Conservation (phyloP, 2,329 filamentous ascomycete species). For the Fusarium setosum region DNA sequence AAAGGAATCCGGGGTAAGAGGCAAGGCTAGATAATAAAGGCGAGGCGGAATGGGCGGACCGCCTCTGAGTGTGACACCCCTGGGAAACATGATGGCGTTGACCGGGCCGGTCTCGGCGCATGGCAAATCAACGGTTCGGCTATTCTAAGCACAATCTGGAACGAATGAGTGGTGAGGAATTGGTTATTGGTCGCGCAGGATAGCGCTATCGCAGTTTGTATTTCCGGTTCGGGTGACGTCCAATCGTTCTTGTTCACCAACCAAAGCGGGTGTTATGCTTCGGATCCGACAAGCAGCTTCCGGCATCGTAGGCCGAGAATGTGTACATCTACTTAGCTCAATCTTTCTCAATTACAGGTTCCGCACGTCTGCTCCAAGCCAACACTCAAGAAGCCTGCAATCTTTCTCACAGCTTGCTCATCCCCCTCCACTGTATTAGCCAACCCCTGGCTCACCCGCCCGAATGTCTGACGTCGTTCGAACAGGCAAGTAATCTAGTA, state of each 20-base stretch:
- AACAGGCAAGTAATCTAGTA: too few relatives aligned
- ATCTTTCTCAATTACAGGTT: too few relatives aligned
- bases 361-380: too few relatives aligned
- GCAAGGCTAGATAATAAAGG: conserved; percentile 15
- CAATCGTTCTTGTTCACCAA: background rate
- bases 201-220: background rate
- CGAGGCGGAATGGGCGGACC: conserved; percentile 24
- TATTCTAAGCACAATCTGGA: conserved; percentile 13
- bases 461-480: too few relatives aligned
- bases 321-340: too few relatives aligned
- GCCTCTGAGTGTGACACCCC: background rate
- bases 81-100: background rate
- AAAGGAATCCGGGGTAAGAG: background rate
- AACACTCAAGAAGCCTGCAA: too few relatives aligned
- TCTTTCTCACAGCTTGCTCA: too few relatives aligned
- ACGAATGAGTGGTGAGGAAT: background rate
- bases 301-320: too few relatives aligned
- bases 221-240: background rate
- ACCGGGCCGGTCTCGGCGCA: conserved; percentile 18
- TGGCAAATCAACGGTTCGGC: conserved; percentile 9
- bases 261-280: background rate
- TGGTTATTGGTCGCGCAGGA: background rate
- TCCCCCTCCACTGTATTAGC: too few relatives aligned
- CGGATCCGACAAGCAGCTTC: background rate
- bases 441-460: too few relatives aligned